A percentile compares a stretch with the other conserved stretches of the same genome.
These are phyloP conservation scores for Tetrapisispora phaffii DNA, from an alignment of 805 yeast genomes.

Conservation along the genomic window DNA sequence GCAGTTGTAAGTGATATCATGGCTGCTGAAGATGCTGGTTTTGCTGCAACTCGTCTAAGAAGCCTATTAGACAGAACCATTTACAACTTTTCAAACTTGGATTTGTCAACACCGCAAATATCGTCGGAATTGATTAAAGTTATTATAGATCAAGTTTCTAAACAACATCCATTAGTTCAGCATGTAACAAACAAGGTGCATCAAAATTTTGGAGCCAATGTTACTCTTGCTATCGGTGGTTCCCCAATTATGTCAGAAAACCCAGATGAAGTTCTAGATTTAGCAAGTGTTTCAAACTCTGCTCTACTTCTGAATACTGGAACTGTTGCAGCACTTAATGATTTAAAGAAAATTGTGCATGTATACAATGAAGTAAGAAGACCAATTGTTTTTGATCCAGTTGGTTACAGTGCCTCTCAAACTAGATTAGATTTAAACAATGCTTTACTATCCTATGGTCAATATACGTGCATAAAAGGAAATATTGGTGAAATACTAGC, in stretches of 20 bases:
- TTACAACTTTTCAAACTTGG: constrained; percentile 12
- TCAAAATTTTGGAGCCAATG: constrained; percentile 79
- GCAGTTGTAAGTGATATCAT: constrained; percentile 84
- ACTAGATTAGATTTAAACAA: constrained; percentile 43
- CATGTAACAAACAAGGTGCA: constrained; percentile 87
- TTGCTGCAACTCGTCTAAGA: constrained; percentile 37
- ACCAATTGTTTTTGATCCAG: constrained; percentile 80
- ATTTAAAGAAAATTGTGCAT: constrained; percentile 42
- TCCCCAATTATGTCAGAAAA: constrained; percentile 86
- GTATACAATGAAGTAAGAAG: constrained; percentile 47
- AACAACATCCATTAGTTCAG: constrained; percentile 56
- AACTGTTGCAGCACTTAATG: constrained; percentile 43
- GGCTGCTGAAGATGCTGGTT: constrained; percentile 47
- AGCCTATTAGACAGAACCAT: constrained; percentile 12
- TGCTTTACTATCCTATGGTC: constrained; percentile 45
- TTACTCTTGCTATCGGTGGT: constrained; percentile 72
- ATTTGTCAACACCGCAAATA: not conserved
- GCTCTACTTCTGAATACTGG: constrained; percentile 69
- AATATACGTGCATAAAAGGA: constrained; percentile 66
- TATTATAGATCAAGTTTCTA: constrained; percentile 19
- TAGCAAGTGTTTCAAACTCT: constrained; percentile 45
- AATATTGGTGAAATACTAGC: constrained; percentile 71
- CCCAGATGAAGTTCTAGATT: constrained; percentile 53
- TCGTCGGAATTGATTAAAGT: constrained; percentile 4
- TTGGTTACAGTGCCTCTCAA: constrained; percentile 78